These are phyloP conservation scores for Sphaceloma murrayae DNA, from an alignment of 2,329 filamentous ascomycete species.

Conservation along the genomic window DNA sequence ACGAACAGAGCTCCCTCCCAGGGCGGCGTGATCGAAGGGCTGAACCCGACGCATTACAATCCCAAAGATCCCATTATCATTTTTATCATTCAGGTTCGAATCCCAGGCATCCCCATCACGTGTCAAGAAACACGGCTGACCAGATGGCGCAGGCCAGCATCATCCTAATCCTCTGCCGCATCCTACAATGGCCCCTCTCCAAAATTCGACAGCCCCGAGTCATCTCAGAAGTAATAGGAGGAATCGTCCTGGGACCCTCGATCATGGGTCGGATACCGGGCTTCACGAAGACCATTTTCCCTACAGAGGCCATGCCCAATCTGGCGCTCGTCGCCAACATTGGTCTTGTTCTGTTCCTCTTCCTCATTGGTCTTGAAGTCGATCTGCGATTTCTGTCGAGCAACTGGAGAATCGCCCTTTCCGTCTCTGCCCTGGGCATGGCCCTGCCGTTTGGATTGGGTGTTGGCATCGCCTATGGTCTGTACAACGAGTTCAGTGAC, in stretches of 20 bases:
- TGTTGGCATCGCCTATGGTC: conserved; percentile 67
- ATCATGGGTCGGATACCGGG: conserved; percentile 79
- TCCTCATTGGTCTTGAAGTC: conserved; percentile 79
- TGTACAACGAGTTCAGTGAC: conserved; percentile 63
- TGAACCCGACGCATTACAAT: conserved; percentile 59
- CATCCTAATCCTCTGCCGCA: conserved; percentile 64
- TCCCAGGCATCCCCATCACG: too few species aligned
- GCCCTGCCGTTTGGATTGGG: conserved; percentile 73
- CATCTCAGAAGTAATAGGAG: conserved; percentile 77
- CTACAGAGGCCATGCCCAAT: conserved; percentile 61
- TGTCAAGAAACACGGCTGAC: conserved; percentile 1
- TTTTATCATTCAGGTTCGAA: conserved; percentile 64
- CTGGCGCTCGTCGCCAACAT: conserved; percentile 72
- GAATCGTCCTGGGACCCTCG: conserved; percentile 74
- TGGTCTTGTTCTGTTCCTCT: conserved; percentile 74
- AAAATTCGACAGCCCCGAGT: conserved; percentile 71
- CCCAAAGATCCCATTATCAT: conserved; percentile 61
- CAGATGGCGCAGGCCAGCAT: conserved; percentile 50
- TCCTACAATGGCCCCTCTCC: conserved; percentile 67
- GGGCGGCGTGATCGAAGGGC: conserved; percentile 61
- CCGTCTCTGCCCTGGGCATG: conserved; percentile 73
- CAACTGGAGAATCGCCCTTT: conserved; percentile 72
- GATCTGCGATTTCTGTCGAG: conserved; percentile 66
- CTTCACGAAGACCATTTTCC: conserved; percentile 70
- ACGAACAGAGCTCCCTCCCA: conserved; percentile 42